These are phyloP conservation scores for Medicago ruthenica DNA, from an alignment of 306 rosid genomes.

Conservation along the genomic window DNA sequence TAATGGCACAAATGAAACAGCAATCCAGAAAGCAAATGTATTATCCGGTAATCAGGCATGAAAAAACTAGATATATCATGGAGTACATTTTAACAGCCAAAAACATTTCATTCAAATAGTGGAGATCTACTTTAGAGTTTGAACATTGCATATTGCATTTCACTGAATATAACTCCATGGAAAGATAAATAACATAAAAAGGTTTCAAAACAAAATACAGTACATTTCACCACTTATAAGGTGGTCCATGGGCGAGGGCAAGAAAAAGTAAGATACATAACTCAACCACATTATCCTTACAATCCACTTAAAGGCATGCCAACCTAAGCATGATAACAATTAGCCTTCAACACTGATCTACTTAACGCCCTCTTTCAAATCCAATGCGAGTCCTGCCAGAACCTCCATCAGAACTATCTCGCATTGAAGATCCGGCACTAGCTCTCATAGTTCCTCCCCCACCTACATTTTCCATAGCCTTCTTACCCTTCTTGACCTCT, in stretches of 20 bases:
- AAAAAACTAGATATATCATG: background rate
- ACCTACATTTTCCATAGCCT: slow-evolving; percentile 79
- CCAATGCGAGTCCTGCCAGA: slow-evolving; percentile 85
- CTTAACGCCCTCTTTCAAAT: slow-evolving; percentile 79
- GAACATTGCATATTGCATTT: slow-evolving; percentile 13
- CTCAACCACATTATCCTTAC: background rate
- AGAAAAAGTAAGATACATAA: background rate
- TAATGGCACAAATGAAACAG: slow-evolving; percentile 1
- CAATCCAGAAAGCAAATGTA: slow-evolving; percentile 1
- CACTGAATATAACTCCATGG: slow-evolving; percentile 12
- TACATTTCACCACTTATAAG: slow-evolving; percentile 16
- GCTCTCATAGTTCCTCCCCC: slow-evolving; percentile 89
- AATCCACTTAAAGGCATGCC: background rate
- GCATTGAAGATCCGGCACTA: slow-evolving; percentile 80
- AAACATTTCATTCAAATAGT: background rate
- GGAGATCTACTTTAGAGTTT: background rate
- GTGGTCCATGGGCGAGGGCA: background rate
- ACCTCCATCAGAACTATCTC: slow-evolving; percentile 80
- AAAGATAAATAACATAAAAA: slow-evolving; percentile 14
- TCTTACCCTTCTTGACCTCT: slow-evolving; percentile 82
- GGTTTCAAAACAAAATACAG: slow-evolving; percentile 22
- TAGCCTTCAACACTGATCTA: background rate
- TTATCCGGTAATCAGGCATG: background rate
- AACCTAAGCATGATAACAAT: slow-evolving; percentile 9
- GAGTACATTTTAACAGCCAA: background rate